phyloP scores from a whole-genome alignment of 2,329 filamentous ascomycete species.

The Camillea tinctor region DNA sequence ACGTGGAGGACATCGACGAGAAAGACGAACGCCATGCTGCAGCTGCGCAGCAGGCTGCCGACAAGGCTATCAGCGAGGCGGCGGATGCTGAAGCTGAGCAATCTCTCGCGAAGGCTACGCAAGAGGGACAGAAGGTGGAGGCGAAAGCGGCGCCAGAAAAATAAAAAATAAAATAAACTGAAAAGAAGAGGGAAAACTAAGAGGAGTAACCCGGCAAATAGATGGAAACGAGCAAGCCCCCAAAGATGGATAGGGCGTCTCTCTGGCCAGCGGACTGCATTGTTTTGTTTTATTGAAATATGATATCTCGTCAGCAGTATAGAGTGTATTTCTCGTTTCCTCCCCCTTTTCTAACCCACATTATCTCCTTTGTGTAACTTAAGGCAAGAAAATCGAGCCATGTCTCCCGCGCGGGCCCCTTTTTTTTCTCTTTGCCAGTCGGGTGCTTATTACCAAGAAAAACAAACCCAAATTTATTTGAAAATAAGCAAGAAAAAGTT shows the following conservation, averaged over 20 bases:
- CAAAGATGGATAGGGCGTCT: background rate
- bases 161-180: constrained; percentile 14
- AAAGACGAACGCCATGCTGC: constrained; percentile 70
- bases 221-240: background rate
- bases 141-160: background rate
- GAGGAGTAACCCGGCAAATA: background rate
- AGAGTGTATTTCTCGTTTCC: background rate
- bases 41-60: constrained; percentile 48
- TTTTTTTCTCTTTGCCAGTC: background rate
- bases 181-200: constrained; percentile 22
- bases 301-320: background rate
- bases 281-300: background rate
- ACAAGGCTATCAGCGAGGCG: constrained; percentile 53
- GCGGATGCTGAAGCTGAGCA: constrained; percentile 52
- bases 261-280: background rate
- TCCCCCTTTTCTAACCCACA: background rate
- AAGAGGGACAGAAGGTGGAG: constrained; percentile 11
- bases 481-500: no score
- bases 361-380: background rate
- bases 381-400: background rate
- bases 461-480: no score
- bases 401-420: background rate
- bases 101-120: constrained; percentile 38
- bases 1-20: constrained; percentile 91
- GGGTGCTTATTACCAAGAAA: no score